Conservation (phyloP, 2,329 filamentous ascomycete species). For the Pseudogymnoascus sp. region DNA sequence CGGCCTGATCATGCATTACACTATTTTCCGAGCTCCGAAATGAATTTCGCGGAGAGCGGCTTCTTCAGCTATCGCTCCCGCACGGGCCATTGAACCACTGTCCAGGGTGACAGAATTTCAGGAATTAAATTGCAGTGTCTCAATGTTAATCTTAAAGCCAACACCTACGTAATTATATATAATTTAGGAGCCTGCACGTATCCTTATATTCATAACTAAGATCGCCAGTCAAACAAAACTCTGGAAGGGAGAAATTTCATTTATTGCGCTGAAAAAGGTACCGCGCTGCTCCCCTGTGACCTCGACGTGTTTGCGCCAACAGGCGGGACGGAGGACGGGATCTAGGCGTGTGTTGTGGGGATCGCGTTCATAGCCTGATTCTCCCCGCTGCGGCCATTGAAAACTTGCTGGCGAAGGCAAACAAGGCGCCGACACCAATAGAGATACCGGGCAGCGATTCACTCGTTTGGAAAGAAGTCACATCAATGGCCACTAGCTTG, state of each 20-base stretch:
- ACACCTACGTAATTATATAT: slow-evolving; percentile 2
- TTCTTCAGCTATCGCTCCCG: not conserved
- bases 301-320: not conserved
- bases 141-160: slow-evolving; percentile 7
- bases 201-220: not conserved
- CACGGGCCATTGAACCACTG: not conserved
- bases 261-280: not conserved
- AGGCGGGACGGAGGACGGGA: slow-evolving; percentile 5
- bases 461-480: slow-evolving; percentile 1
- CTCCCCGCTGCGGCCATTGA: not conserved
- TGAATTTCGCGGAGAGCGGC: slow-evolving; percentile 2
- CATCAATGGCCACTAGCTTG: slow-evolving; percentile 2
- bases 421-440: not conserved
- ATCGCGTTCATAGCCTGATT: slow-evolving; percentile 1
- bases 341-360: slow-evolving; percentile 2
- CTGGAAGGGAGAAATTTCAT: not conserved
- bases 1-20: not conserved
- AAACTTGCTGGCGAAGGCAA: not conserved
- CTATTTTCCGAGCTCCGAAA: not conserved
- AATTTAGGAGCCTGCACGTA: slow-evolving; percentile 2
- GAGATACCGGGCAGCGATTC: not conserved
- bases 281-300: not conserved
- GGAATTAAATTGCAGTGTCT: slow-evolving; percentile 8
- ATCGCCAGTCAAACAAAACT: slow-evolving; percentile 1
- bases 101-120: slow-evolving; percentile 5